Conservation (phyloP, 2,329 filamentous ascomycete species). For the Monilinia aucupariae region DNA sequence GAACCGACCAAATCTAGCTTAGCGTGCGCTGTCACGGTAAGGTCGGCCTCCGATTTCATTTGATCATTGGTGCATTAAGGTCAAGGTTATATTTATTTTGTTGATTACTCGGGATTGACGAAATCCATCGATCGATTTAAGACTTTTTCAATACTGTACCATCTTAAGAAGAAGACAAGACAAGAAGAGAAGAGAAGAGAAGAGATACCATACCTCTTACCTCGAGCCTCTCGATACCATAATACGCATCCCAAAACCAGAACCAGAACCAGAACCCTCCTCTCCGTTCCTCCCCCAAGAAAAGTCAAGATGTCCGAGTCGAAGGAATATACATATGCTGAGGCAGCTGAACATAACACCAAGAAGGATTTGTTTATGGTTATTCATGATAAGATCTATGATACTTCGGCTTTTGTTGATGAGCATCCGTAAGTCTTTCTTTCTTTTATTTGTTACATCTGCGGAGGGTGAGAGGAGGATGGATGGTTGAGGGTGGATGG, state of each 20-base stretch:
- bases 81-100: too few relatives aligned
- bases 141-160: too few relatives aligned
- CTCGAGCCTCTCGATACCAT: too few relatives aligned
- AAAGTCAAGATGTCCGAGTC: slow-evolving; percentile 39
- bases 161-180: too few relatives aligned
- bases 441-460: slow-evolving; percentile 6
- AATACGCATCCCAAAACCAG: too few relatives aligned
- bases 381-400: slow-evolving; percentile 96
- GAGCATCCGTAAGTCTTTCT: slow-evolving; percentile 77
- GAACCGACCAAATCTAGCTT: background rate
- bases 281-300: too few relatives aligned
- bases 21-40: background rate
- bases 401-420: slow-evolving; percentile 81
- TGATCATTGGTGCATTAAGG: too few relatives aligned
- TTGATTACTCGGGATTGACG: too few relatives aligned
- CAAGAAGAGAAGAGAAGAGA: too few relatives aligned
- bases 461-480: background rate
- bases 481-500: background rate
- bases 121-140: too few relatives aligned
- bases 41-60: slow-evolving; percentile 5
- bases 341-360: slow-evolving; percentile 78
- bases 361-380: slow-evolving; percentile 94
- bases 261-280: too few relatives aligned
- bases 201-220: background rate
- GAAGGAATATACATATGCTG: slow-evolving; percentile 65